phyloP scores from a whole-genome alignment of 2,329 filamentous ascomycete species.

The Botrytis galanthina region DNA sequence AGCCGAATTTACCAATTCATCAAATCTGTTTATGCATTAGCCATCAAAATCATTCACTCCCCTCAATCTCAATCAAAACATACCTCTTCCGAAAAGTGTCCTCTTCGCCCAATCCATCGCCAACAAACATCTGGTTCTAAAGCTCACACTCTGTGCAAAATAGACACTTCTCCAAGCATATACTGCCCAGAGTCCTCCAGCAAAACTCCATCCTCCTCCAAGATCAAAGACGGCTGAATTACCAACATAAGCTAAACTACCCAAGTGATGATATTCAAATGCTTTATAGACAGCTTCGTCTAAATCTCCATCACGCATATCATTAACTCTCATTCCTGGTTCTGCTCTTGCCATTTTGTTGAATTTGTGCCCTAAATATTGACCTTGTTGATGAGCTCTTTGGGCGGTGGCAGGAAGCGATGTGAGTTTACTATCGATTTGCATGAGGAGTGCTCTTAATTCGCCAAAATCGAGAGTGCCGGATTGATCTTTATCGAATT shows the following conservation, averaged over 20 bases:
- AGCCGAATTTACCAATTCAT: conserved; percentile 5
- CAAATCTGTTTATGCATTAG: background rate
- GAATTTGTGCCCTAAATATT: conserved; percentile 90
- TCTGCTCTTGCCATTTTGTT: conserved; percentile 81
- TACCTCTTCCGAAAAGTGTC: conserved; percentile 90
- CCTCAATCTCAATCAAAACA: conserved; percentile 14
- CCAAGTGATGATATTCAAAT: conserved; percentile 91
- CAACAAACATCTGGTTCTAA: conserved; percentile 81
- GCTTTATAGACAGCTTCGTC: conserved; percentile 92
- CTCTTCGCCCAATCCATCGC: conserved; percentile 99
- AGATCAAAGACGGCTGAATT: conserved; percentile 96
- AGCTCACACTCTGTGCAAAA: conserved; percentile 94
- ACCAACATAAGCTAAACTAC: conserved; percentile 89
- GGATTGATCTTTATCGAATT: conserved; percentile 90
- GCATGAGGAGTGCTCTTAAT: conserved; percentile 78
- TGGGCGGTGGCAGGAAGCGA: conserved; percentile 94
- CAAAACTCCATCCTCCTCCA: conserved; percentile 70
- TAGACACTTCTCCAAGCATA: conserved; percentile 97
- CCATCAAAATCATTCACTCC: background rate
- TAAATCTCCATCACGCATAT: conserved; percentile 82
- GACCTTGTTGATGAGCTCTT: conserved; percentile 91
- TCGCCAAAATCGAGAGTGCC: conserved; percentile 94
- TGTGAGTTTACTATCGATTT: conserved; percentile 94
- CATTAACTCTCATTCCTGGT: conserved; percentile 73
- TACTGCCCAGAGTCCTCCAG: conserved; percentile 85